These are phyloP conservation scores for Globisporangium heterothallicum DNA, from an alignment of 352 stramenopile genomes.

Conservation along the genomic window DNA sequence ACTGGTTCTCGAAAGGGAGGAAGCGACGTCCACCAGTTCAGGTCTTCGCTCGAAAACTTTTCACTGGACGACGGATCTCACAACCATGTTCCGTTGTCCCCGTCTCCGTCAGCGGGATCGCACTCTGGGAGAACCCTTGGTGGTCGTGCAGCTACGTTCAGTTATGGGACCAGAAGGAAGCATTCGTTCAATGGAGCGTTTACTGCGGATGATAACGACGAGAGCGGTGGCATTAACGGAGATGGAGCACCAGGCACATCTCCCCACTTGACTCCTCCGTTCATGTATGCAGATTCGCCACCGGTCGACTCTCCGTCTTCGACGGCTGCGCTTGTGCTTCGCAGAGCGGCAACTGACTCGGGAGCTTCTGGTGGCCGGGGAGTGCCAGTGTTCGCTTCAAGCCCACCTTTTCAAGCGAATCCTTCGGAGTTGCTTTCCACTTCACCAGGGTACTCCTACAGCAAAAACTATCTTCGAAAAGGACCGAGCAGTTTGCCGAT, in stretches of 20 bases:
- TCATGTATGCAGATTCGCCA: conserved; percentile 16
- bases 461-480: conserved; percentile 53
- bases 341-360: conserved; percentile 10
- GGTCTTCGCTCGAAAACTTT: conserved; percentile 63
- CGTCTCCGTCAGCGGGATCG: conserved; percentile 7
- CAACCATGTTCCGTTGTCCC: conserved; percentile 6
- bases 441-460: conserved; percentile 69
- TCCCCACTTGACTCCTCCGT: conserved; percentile 29
- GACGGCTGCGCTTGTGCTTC: conserved; percentile 20
- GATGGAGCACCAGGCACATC: conserved; percentile 14
- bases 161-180: conserved; percentile 21
- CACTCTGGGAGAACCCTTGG: not conserved
- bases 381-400: conserved; percentile 34
- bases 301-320: conserved; percentile 2
- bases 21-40: conserved; percentile 25
- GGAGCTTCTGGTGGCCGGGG: conserved; percentile 4
- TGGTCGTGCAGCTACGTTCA: conserved; percentile 9
- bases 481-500: conserved; percentile 39
- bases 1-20: conserved; percentile 6
- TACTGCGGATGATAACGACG: conserved; percentile 21
- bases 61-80: conserved; percentile 35
- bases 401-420: conserved; percentile 64
- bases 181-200: conserved; percentile 42
- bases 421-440: conserved; percentile 64
- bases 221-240: not conserved